Conservation (phyloP, 164 flowering plant species). For the Magnolia sinica region DNA sequence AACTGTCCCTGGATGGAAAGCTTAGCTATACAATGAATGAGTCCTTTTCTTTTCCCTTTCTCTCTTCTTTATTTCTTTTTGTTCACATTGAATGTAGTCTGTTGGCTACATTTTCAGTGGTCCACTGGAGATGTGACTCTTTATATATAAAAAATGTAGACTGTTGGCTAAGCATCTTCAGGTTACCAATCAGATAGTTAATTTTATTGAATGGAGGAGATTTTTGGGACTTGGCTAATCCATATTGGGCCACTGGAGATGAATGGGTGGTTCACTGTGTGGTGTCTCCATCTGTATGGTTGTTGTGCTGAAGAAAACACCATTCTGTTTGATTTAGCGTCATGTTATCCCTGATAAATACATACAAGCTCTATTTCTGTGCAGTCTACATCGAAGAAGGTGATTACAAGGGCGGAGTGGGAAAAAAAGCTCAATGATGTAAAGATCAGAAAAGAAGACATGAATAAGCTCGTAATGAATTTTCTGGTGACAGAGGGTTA, state of each 20-base stretch:
- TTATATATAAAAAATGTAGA: too few species aligned
- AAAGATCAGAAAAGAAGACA: conserved; percentile 79
- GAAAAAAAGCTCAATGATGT: conserved; percentile 78
- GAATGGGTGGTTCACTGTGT: too few species aligned
- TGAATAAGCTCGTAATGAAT: conserved; percentile 95
- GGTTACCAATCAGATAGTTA: too few species aligned
- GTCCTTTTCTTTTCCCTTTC: too few species aligned
- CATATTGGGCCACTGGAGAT: too few species aligned
- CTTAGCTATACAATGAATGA: too few species aligned
- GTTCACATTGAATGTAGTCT: not conserved
- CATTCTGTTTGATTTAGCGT: not conserved
- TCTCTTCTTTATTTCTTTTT: not conserved
- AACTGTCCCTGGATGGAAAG: too few species aligned
- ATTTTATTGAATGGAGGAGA: too few species aligned
- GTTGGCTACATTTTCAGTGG: not conserved
- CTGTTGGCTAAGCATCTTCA: too few species aligned
- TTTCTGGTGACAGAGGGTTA: conserved; percentile 94
- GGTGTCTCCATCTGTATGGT: not conserved
- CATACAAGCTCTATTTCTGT: not conserved
- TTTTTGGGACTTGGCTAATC: too few species aligned
- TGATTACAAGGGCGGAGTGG: conserved; percentile 87
- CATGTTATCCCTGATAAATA: too few species aligned
- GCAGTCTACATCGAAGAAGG: conserved; percentile 72
- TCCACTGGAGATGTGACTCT: too few species aligned
- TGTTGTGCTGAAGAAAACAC: not conserved